Conservation (phyloP, 148 eudicot genomes). For the Camellia sinensis region DNA sequence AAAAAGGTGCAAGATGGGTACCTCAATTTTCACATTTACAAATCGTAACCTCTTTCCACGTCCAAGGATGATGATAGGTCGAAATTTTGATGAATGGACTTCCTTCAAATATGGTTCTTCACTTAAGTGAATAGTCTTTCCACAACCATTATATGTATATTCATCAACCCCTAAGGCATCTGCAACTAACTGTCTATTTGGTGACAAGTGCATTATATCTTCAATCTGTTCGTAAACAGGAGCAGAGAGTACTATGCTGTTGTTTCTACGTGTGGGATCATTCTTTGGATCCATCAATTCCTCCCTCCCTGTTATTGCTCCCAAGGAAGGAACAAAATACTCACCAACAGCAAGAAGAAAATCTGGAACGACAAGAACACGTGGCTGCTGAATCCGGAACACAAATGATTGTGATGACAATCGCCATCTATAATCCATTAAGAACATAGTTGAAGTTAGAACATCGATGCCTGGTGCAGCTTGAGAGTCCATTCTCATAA, state of each 20-base stretch:
- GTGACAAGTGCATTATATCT: conserved; percentile 64
- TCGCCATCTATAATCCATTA: conserved; percentile 90
- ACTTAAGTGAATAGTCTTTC: conserved; percentile 59
- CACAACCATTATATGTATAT: conserved; percentile 89
- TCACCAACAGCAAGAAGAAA: conserved; percentile 89
- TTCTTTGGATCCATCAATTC: conserved; percentile 90
- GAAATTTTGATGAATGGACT: conserved; percentile 36
- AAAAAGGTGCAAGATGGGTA: conserved; percentile 21
- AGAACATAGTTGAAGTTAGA: conserved; percentile 83
- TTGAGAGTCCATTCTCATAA: conserved; percentile 41
- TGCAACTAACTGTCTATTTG: conserved; percentile 63
- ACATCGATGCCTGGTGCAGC: conserved; percentile 40
- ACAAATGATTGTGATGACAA: conserved; percentile 75
- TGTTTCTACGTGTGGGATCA: conserved; percentile 72
- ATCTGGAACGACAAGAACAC: conserved; percentile 92
- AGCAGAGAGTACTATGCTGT: conserved; percentile 52
- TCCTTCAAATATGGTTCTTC: conserved; percentile 52
- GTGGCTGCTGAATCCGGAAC: conserved; percentile 82
- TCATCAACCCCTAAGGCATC: conserved; percentile 76
- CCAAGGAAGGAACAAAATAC: conserved; percentile 88
- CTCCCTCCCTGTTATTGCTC: conserved; percentile 84
- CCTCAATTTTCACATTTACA: conserved; percentile 92
- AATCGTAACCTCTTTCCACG: conserved; percentile 83
- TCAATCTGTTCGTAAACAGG: conserved; percentile 68
- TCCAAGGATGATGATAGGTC: conserved; percentile 81